Evolutionary conservation across 1,284 basidiomycete genomes (phyloP).

Genomic region (Boletellus deceptivus): DNA sequence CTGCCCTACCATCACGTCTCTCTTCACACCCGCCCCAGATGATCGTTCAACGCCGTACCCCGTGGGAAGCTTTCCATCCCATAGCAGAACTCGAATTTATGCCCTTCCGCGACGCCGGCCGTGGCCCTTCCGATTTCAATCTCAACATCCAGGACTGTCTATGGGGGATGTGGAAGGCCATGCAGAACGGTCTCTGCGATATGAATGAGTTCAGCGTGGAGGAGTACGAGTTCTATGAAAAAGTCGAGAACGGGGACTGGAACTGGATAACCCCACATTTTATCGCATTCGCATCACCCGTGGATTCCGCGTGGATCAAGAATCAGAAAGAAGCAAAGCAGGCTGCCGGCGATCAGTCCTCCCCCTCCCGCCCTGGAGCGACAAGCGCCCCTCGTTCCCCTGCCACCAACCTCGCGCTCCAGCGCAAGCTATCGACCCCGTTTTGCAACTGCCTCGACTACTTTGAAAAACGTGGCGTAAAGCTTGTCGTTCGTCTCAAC

Average conservation of each 20-base stretch:
- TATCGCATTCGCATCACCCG: constrained; percentile 95
- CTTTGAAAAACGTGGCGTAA: constrained; percentile 85
- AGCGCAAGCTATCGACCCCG: constrained; percentile 72
- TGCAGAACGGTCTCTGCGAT: constrained; percentile 85
- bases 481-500: constrained; percentile 93
- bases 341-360: constrained; percentile 43
- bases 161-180: constrained; percentile 94
- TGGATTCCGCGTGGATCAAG: constrained; percentile 77
- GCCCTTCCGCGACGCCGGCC: constrained; percentile 95
- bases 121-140: constrained; percentile 90
- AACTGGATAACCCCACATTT: constrained; percentile 94
- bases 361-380: constrained; percentile 31
- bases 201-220: constrained; percentile 89
- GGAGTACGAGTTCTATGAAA: constrained; percentile 93
- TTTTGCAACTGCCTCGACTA: constrained; percentile 91
- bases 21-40: constrained; percentile 54
- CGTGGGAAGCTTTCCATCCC: constrained; percentile 94
- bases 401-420: constrained; percentile 55
- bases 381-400: constrained; percentile 24
- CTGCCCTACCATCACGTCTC: constrained; percentile 21
- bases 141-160: constrained; percentile 92
- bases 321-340: constrained; percentile 63
- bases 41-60: constrained; percentile 89
- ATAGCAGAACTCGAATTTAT: constrained; percentile 89
- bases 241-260: constrained; percentile 96